A percentile compares a stretch with the other conserved stretches of the same genome.
These are phyloP conservation scores for Conticribra weissflogii DNA, from an alignment of 108 stramenopile species.

Conservation along the genomic window DNA sequence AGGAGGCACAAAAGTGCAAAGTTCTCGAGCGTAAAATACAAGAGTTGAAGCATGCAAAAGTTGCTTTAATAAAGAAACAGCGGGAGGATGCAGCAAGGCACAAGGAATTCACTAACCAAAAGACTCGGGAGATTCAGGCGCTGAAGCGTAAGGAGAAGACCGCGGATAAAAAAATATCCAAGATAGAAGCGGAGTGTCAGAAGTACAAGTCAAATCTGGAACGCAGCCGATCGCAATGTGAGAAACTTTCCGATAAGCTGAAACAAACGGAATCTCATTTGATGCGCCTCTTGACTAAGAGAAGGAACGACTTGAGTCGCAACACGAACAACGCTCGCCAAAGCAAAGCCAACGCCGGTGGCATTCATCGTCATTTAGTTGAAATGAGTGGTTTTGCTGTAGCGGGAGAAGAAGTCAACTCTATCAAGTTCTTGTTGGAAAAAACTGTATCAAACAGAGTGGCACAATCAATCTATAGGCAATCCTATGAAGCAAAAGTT, in stretches of 20 bases:
- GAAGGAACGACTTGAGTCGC: slow-evolving; percentile 53
- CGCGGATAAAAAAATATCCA: slow-evolving; percentile 61
- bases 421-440: slow-evolving; percentile 69
- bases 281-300: slow-evolving; percentile 71
- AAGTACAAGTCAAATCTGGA: slow-evolving; percentile 74
- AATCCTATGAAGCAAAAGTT: slow-evolving; percentile 66
- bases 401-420: slow-evolving; percentile 56
- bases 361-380: slow-evolving; percentile 3
- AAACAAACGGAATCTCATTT: slow-evolving; percentile 84
- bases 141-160: slow-evolving; percentile 73
- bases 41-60: slow-evolving; percentile 77
- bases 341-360: neutral
- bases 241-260: slow-evolving; percentile 75
- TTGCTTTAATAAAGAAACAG: slow-evolving; percentile 76
- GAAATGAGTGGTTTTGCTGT: slow-evolving; percentile 40
- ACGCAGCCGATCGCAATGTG: slow-evolving; percentile 60
- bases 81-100: slow-evolving; percentile 68
- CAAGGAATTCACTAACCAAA: slow-evolving; percentile 68
- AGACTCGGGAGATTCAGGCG: slow-evolving; percentile 75
- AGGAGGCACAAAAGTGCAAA: slow-evolving; percentile 72
- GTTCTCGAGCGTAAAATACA: slow-evolving; percentile 76
- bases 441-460: slow-evolving; percentile 73
- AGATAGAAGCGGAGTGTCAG: slow-evolving; percentile 72
- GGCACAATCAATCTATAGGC: slow-evolving; percentile 33
- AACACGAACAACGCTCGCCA: slow-evolving; percentile 15